These are phyloP conservation scores for Exsudoporus frostii DNA, from an alignment of 768 basidiomycete genomes.

Conservation along the genomic window DNA sequence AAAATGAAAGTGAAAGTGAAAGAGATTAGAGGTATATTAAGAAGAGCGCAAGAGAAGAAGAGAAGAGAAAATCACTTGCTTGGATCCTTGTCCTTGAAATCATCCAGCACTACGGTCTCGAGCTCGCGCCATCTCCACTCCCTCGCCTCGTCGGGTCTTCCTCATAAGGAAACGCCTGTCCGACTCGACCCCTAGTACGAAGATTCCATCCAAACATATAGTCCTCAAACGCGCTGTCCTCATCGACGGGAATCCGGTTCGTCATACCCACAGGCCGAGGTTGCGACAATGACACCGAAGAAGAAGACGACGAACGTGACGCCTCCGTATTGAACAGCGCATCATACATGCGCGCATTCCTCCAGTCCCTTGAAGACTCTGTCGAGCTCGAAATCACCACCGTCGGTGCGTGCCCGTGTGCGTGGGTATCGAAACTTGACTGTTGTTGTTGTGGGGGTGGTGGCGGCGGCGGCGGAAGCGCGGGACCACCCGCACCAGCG, in stretches of 20 bases:
- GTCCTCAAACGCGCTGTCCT: conserved; percentile 19
- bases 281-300: conserved; percentile 1
- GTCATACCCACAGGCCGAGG: conserved; percentile 13
- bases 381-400: conserved; percentile 7
- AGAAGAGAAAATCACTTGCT: neutral
- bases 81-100: neutral
- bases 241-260: conserved; percentile 20
- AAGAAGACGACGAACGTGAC: conserved; percentile 18
- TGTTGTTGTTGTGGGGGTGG: neutral
- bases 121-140: conserved; percentile 4
- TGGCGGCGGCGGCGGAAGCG: neutral
- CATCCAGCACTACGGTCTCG: neutral
- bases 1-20: neutral
- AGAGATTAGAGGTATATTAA: conserved; percentile 1
- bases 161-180: neutral
- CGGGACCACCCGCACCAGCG: neutral
- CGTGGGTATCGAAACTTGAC: conserved; percentile 4
- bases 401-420: neutral
- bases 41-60: neutral
- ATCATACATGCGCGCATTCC: conserved; percentile 11
- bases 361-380: conserved; percentile 16
- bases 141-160: conserved; percentile 7
- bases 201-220: conserved; percentile 13
- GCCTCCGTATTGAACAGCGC: conserved; percentile 3
- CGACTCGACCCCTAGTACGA: neutral